Conservation (phyloP, 305 asterid genomes). For the Rubia balearica region DNA sequence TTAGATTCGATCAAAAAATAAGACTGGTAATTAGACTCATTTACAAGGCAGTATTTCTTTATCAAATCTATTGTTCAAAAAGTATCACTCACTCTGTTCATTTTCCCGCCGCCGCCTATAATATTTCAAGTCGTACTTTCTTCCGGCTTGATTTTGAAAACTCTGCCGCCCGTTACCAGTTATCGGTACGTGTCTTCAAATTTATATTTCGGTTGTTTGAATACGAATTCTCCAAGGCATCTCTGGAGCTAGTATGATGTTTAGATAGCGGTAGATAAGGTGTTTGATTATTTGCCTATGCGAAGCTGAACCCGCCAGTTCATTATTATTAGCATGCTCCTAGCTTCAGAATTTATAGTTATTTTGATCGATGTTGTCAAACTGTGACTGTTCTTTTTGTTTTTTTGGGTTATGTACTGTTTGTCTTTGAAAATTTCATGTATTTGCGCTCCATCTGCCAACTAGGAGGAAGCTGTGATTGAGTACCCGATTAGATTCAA, state of each 20-base stretch:
- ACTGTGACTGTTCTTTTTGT: too few species aligned
- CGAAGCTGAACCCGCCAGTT: neutral
- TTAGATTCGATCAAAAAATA: too few species aligned
- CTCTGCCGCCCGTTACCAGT: neutral
- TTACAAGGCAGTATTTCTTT: neutral
- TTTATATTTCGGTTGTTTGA: neutral
- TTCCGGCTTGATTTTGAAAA: neutral
- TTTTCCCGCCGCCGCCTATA: neutral
- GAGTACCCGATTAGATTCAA: neutral
- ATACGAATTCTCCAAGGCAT: neutral
- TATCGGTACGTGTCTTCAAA: neutral
- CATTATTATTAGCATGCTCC: neutral
- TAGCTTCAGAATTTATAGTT: neutral
- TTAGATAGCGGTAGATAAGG: neutral
- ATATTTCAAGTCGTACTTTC: neutral
- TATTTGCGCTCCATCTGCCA: neutral
- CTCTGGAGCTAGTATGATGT: neutral
- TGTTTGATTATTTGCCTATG: constrained; percentile 9
- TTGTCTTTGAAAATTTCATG: neutral
- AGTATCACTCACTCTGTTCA: too few species aligned
- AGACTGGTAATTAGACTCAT: neutral
- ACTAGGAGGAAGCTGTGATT: constrained; percentile 1
- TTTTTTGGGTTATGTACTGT: neutral
- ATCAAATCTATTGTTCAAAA: too few species aligned
- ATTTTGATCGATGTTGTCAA: neutral